Base-by-base conservation (phyloP, 345 rosid genomes). In the Kernera saxatilis region DNA sequence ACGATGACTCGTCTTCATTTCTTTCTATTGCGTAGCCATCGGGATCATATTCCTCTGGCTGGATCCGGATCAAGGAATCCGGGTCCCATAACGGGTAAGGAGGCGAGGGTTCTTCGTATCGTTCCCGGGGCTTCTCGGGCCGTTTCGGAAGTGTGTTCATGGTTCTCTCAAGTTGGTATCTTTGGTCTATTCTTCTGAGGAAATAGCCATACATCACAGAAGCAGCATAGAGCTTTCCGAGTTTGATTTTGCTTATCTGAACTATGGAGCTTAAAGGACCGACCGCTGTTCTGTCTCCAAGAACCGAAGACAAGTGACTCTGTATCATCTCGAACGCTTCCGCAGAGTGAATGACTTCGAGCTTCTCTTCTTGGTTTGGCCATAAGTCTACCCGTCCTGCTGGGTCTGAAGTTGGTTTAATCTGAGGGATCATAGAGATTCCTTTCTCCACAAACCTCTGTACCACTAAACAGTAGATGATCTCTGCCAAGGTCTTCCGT, bases 301-400 rank as follows among this genome's bases (percentile, higher is more conserved):
- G 86, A 41, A 91, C 87, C 8, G 86, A 82, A 70, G 96, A 77
- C 51, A 91, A 70, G 79, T 93, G 97, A 80, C 87, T 86, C 70
- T 84, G 91, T 75, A 91, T 93, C 98, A 93, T 89, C 75, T 93
- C 97, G 40, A 86, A 87, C 13, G 96, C 98, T 82, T 93, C 98
- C 8, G 88, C 67, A 13, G 98, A 93, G 77, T 93, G 98, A 73
- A 91, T 86, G 7, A 87, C 83, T 83, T 87, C 94, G 6, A 91
- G 82, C 71, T 93, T 87, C 51, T 83, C 79, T 76, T 91, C 97
- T 81, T 93, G 96, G 69, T 91, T 91, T 18, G 96, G 97, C 97
- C 98, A 93, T 75, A 85, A 84, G 85, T 87, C 97, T 52, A 93
- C 83, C 6, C 94, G 82, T 55, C 93, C 94, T 0, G 82, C 57